Conservation (phyloP, 192 early-diverging fungal species). For the Backusella macrospora region DNA sequence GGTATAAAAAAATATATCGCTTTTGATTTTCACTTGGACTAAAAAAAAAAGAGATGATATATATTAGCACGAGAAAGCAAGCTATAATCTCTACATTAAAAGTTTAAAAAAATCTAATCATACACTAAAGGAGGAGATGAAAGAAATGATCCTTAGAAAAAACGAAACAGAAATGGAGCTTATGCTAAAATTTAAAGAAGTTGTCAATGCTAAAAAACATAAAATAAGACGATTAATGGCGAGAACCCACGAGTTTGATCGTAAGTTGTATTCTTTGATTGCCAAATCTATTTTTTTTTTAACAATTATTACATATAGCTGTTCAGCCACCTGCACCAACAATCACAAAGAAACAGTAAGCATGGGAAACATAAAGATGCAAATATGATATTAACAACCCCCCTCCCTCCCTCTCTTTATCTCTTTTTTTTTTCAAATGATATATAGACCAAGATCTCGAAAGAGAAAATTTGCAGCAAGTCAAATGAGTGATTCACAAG, state of each 20-base stretch:
- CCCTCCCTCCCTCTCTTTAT: no score
- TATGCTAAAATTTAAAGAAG: conserved; percentile 4
- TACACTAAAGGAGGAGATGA: neutral
- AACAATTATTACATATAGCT: neutral
- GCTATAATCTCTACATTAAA: neutral
- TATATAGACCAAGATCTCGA: neutral
- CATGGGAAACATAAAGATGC: no score
- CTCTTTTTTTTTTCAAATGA: neutral
- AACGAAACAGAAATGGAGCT: neutral
- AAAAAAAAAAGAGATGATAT: neutral
- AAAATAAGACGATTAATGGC: neutral
- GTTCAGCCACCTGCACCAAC: neutral
- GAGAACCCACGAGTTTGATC: neutral
- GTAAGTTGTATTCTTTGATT: neutral
- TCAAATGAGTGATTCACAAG: neutral
- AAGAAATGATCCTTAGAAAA: neutral
- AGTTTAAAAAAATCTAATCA: neutral
- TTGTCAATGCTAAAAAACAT: neutral
- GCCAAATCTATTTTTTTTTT: neutral
- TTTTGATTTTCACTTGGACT: no score
- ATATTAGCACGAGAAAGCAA: neutral
- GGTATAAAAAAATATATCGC: neutral
- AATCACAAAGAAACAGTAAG: conserved; percentile 1
- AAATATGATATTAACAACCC: no score
- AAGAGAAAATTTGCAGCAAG: neutral